phyloP scores from a whole-genome alignment of 1,284 basidiomycete species.

The Rhodotorula sp. region DNA sequence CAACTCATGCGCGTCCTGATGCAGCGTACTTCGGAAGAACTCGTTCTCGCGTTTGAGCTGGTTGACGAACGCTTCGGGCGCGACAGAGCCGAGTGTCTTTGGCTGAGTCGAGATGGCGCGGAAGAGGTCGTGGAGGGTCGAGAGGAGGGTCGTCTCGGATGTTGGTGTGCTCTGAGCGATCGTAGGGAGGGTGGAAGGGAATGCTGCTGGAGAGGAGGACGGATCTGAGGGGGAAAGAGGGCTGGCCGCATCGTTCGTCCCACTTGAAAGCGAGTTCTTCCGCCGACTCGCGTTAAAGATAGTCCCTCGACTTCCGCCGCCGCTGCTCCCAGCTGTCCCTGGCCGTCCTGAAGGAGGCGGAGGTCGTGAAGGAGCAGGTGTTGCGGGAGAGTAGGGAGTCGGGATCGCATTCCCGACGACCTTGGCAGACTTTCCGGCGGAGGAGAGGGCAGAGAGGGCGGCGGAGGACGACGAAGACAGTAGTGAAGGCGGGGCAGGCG shows the following conservation, averaged over 20 bases:
- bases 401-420: slow-evolving; percentile 1
- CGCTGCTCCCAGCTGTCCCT: too few species aligned
- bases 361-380: neutral
- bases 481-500: neutral
- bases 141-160: slow-evolving; percentile 65
- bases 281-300: too few species aligned
- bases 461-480: slow-evolving; percentile 7
- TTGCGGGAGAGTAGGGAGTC: slow-evolving; percentile 2
- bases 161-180: slow-evolving; percentile 31
- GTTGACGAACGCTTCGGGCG: slow-evolving; percentile 83
- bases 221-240: too few species aligned
- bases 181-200: too few species aligned
- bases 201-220: too few species aligned
- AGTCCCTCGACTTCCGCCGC: too few species aligned
- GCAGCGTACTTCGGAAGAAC: slow-evolving; percentile 78
- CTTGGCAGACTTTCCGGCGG: slow-evolving; percentile 1
- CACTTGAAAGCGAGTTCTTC: too few species aligned
- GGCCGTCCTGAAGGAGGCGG: too few species aligned
- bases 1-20: slow-evolving; percentile 67
- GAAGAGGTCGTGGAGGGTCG: slow-evolving; percentile 87
- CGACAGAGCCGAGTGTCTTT: slow-evolving; percentile 67
- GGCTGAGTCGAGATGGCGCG: slow-evolving; percentile 63
- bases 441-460: slow-evolving; percentile 1
- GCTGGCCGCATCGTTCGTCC: too few species aligned
- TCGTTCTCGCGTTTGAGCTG: slow-evolving; percentile 86